These are phyloP conservation scores for Fusarium austroafricanum DNA, from an alignment of 2,329 filamentous ascomycete species.

Conservation along the genomic window DNA sequence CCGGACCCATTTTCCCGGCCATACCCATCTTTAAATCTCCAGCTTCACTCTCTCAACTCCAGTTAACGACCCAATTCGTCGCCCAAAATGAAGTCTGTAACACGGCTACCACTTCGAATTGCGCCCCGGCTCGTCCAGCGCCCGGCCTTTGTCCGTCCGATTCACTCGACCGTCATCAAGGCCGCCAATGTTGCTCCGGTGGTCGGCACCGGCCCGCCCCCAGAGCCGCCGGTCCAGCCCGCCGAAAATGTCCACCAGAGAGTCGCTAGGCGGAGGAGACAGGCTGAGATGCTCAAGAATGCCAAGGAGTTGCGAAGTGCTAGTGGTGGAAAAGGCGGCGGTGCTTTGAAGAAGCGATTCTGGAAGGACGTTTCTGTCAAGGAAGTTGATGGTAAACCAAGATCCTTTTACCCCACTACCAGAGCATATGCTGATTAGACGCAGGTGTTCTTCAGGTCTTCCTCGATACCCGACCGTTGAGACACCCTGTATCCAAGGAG, in stretches of 20 bases:
- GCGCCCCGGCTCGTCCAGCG: slow-evolving; percentile 43
- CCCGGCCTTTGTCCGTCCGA: slow-evolving; percentile 39
- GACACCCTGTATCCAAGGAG: slow-evolving; percentile 78
- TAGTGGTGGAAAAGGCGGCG: slow-evolving; percentile 54
- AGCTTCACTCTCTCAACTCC: slow-evolving; percentile 19
- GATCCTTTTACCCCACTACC: not conserved
- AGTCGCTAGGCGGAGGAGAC: slow-evolving; percentile 62
- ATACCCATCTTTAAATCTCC: slow-evolving; percentile 9
- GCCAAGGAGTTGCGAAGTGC: slow-evolving; percentile 61
- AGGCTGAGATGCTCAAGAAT: slow-evolving; percentile 66
- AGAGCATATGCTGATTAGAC: slow-evolving; percentile 16
- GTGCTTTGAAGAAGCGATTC: slow-evolving; percentile 76
- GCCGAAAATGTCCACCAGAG: slow-evolving; percentile 57
- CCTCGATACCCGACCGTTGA: slow-evolving; percentile 82
- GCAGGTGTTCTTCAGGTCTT: slow-evolving; percentile 68
- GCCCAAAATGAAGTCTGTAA: slow-evolving; percentile 55
- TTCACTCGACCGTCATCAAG: slow-evolving; percentile 51
- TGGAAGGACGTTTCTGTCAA: slow-evolving; percentile 86
- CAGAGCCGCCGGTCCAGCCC: slow-evolving; percentile 62
- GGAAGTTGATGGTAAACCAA: slow-evolving; percentile 69
- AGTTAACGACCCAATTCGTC: slow-evolving; percentile 15
- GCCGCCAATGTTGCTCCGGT: slow-evolving; percentile 63
- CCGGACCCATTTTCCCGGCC: slow-evolving; percentile 41
- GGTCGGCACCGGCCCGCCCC: slow-evolving; percentile 69
- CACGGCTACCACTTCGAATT: slow-evolving; percentile 55